Evolutionary conservation across 352 stramenopile genomes (phyloP).

Genomic region (Thalassiosira allenii): DNA sequence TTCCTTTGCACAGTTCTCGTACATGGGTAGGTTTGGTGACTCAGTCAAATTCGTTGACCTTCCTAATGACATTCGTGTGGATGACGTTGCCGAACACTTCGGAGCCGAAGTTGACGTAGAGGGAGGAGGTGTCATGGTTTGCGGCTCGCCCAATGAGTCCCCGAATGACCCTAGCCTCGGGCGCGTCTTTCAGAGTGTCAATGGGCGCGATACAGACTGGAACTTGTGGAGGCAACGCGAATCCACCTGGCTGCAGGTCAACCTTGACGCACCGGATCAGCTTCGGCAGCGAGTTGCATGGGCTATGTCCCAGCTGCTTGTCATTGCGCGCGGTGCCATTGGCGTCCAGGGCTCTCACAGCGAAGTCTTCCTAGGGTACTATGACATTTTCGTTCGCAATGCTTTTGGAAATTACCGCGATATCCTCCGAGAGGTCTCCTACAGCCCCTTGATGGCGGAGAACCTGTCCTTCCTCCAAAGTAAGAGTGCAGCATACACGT

Average conservation of each 20-base stretch:
- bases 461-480: slow-evolving; percentile 78
- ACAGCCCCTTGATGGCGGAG: slow-evolving; percentile 81
- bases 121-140: slow-evolving; percentile 61
- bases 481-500: slow-evolving; percentile 69
- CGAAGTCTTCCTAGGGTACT: slow-evolving; percentile 81
- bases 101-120: slow-evolving; percentile 20
- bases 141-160: slow-evolving; percentile 68
- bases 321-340: slow-evolving; percentile 44
- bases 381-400: slow-evolving; percentile 85
- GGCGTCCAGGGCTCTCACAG: slow-evolving; percentile 42
- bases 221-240: slow-evolving; percentile 45
- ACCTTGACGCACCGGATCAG: slow-evolving; percentile 68
- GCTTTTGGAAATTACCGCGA: slow-evolving; percentile 86
- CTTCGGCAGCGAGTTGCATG: slow-evolving; percentile 85
- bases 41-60: slow-evolving; percentile 64
- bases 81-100: slow-evolving; percentile 63
- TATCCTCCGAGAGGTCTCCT: slow-evolving; percentile 82
- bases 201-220: slow-evolving; percentile 47
- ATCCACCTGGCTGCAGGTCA: slow-evolving; percentile 34
- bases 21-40: slow-evolving; percentile 62
- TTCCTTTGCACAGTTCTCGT: slow-evolving; percentile 45
- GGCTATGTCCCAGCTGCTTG: slow-evolving; percentile 80
- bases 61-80: slow-evolving; percentile 58
- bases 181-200: slow-evolving; percentile 50
- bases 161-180: slow-evolving; percentile 54